These are phyloP conservation scores for Malassezia sp. DNA, from an alignment of 1,284 basidiomycete species.

Conservation along the genomic window DNA sequence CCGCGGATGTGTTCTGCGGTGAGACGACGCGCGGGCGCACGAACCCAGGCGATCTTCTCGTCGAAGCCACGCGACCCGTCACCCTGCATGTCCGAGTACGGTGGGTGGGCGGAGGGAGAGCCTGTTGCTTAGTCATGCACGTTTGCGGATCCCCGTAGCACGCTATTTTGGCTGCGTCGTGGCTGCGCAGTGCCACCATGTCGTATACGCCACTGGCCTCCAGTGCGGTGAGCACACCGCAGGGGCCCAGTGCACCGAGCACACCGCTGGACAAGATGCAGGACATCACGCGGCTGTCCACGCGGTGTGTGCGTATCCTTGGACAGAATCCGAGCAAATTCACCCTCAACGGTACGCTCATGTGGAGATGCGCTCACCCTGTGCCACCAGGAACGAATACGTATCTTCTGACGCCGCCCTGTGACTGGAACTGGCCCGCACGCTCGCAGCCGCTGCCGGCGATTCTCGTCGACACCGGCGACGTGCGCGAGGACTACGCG, in stretches of 20 bases:
- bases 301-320: conserved; percentile 48
- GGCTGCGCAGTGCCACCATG: background rate
- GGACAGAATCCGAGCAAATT: conserved; percentile 78
- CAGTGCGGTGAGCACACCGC: too few relatives aligned
- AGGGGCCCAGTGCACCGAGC: too few relatives aligned
- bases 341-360: conserved; percentile 65
- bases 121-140: background rate
- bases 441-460: conserved; percentile 53
- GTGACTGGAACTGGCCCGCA: conserved; percentile 26
- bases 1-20: conserved; percentile 13
- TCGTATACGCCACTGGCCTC: too few relatives aligned
- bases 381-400: conserved; percentile 65
- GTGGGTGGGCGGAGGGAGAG: background rate
- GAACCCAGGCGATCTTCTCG: conserved; percentile 12
- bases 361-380: background rate
- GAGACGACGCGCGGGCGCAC: background rate
- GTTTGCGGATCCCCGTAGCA: background rate
- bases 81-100: background rate
- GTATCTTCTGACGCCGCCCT: conserved; percentile 56
- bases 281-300: conserved; percentile 17
- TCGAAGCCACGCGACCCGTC: background rate
- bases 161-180: background rate
- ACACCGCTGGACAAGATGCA: conserved; percentile 10
- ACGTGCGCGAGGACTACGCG: conserved; percentile 62
- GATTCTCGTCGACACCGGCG: conserved; percentile 78